Conservation (phyloP, 2,329 filamentous ascomycete species). For the Aspergillus fumigatus region DNA sequence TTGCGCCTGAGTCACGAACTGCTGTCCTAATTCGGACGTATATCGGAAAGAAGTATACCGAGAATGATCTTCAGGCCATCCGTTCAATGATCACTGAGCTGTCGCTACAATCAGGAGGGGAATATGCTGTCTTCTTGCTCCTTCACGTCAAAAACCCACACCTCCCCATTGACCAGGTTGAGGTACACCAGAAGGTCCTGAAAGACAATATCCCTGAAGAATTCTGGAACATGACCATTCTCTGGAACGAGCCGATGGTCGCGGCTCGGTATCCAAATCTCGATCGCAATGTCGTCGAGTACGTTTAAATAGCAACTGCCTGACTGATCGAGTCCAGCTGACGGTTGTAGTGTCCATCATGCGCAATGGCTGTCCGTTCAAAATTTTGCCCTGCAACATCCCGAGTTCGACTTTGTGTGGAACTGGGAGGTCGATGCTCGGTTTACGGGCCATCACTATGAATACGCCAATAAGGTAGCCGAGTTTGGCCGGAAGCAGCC, state of each 20-base stretch:
- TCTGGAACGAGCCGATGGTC: slow-evolving; percentile 63
- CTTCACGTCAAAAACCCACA: slow-evolving; percentile 76
- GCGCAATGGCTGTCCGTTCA: slow-evolving; percentile 70
- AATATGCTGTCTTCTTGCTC: slow-evolving; percentile 81
- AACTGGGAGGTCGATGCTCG: slow-evolving; percentile 78
- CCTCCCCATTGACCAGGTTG: slow-evolving; percentile 72
- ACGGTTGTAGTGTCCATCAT: slow-evolving; percentile 48
- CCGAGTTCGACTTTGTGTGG: slow-evolving; percentile 73
- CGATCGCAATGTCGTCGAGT: slow-evolving; percentile 47
- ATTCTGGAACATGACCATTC: slow-evolving; percentile 64
- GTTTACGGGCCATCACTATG: slow-evolving; percentile 70
- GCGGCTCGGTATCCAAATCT: slow-evolving; percentile 48
- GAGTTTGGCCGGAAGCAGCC: slow-evolving; percentile 52
- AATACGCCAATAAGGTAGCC: slow-evolving; percentile 63
- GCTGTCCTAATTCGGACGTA: slow-evolving; percentile 79
- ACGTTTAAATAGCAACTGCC: slow-evolving; percentile 14
- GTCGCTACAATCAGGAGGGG: slow-evolving; percentile 72
- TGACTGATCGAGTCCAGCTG: slow-evolving; percentile 17
- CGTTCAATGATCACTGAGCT: slow-evolving; percentile 81
- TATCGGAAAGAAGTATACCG: slow-evolving; percentile 74
- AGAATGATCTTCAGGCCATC: slow-evolving; percentile 75
- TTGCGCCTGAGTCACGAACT: slow-evolving; percentile 52
- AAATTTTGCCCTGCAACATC: slow-evolving; percentile 67
- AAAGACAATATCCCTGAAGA: slow-evolving; percentile 62
- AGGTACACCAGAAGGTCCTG: slow-evolving; percentile 58